A percentile compares a stretch with the other conserved stretches of the same genome.
These are phyloP conservation scores for Baudoinia panamericana DNA, from an alignment of 495 filamentous ascomycete species.

Conservation along the genomic window DNA sequence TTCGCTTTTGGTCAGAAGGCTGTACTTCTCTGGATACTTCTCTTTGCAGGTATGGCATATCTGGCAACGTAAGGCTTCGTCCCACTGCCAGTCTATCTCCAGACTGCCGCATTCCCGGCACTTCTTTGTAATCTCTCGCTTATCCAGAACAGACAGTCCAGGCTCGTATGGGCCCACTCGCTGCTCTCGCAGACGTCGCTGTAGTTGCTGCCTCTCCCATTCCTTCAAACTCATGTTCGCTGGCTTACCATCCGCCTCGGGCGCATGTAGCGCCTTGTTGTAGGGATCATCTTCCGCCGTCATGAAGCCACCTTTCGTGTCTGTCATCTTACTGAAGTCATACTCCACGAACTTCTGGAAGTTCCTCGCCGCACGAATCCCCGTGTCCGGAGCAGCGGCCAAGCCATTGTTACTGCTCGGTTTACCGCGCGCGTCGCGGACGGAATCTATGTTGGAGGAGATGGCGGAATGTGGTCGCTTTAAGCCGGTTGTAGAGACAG, in stretches of 20 bases:
- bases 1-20: constrained; percentile 90
- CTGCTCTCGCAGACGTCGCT: constrained; percentile 52
- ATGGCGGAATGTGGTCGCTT: constrained; percentile 54
- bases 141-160: constrained; percentile 51
- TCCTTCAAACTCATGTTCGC: constrained; percentile 82
- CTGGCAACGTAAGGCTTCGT: constrained; percentile 57
- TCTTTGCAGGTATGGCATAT: constrained; percentile 77
- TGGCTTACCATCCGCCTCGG: constrained; percentile 54
- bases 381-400: constrained; percentile 31
- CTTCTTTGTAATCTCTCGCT: constrained; percentile 49
- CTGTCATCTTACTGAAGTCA: constrained; percentile 93
- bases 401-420: constrained; percentile 15
- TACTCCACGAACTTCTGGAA: constrained; percentile 92
- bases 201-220: constrained; percentile 73
- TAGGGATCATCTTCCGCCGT: constrained; percentile 77
- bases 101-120: constrained; percentile 72
- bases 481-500: constrained; percentile 33
- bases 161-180: constrained; percentile 80
- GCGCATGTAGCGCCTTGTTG: constrained; percentile 59
- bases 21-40: constrained; percentile 79
- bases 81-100: constrained; percentile 93
- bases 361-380: constrained; percentile 60
- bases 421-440: constrained; percentile 50
- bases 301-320: constrained; percentile 92
- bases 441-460: constrained; percentile 45